Evolutionary conservation across 495 filamentous ascomycete genomes (phyloP).

Genomic region (Xylaria palmicola): DNA sequence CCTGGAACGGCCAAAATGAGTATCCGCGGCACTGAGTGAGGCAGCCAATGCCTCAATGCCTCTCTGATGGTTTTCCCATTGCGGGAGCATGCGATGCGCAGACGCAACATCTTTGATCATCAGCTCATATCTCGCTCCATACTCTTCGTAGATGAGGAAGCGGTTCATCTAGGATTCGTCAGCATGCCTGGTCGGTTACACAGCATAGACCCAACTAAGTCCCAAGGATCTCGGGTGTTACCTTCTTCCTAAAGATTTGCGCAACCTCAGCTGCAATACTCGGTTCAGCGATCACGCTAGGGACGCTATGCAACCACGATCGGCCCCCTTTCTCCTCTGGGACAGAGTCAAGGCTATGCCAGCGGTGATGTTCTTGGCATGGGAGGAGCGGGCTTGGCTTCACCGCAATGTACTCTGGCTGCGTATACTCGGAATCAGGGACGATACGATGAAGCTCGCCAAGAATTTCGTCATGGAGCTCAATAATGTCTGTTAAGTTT

Average conservation of each 20-base stretch:
- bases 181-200: slow-evolving; percentile 14
- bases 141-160: slow-evolving; percentile 85
- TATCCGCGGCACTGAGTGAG: slow-evolving; percentile 69
- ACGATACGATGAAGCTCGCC: slow-evolving; percentile 61
- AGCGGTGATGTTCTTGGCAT: slow-evolving; percentile 48
- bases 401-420: slow-evolving; percentile 35
- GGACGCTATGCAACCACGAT: slow-evolving; percentile 45
- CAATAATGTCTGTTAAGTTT: slow-evolving; percentile 67
- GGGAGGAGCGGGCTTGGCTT: slow-evolving; percentile 23
- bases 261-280: slow-evolving; percentile 72
- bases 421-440: slow-evolving; percentile 61
- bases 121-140: slow-evolving; percentile 80
- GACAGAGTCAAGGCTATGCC: slow-evolving; percentile 61
- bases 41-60: slow-evolving; percentile 85
- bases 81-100: slow-evolving; percentile 63
- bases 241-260: slow-evolving; percentile 71
- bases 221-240: slow-evolving; percentile 36
- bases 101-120: slow-evolving; percentile 74
- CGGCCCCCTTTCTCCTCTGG: slow-evolving; percentile 47
- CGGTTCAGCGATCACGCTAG: slow-evolving; percentile 64
- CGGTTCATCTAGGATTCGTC: slow-evolving; percentile 56
- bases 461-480: slow-evolving; percentile 69
- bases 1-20: slow-evolving; percentile 58
- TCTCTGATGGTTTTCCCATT: slow-evolving; percentile 80
- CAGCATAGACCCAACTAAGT: slow-evolving; percentile 15